A percentile compares a stretch with the other conserved stretches of the same genome.
Evolutionary conservation across 179 eudicot genomes (phyloP).

Genomic region (Nepenthes alata): DNA sequence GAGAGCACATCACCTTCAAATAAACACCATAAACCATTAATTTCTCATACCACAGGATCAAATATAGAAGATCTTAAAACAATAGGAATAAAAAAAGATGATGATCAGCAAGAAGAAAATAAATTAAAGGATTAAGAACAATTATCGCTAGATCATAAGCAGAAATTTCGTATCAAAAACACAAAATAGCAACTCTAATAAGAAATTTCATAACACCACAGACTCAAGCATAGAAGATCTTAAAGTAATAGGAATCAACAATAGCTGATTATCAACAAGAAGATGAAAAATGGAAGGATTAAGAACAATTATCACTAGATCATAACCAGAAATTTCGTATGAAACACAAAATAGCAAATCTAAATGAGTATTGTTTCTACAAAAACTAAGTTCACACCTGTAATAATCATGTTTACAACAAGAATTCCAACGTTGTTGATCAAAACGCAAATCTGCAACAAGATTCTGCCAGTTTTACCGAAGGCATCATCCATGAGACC

Average conservation of each 20-base stretch:
- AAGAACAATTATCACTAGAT: neutral
- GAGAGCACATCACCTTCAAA: conserved; percentile 68
- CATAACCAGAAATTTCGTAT: too few species aligned
- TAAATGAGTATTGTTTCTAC: neutral
- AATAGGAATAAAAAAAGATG: too few species aligned
- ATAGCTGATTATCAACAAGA: too few species aligned
- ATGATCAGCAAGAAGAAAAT: too few species aligned
- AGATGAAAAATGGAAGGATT: neutral
- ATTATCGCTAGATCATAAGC: neutral
- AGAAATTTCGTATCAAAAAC: too few species aligned
- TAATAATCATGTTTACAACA: conserved; percentile 65
- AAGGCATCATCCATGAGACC: conserved; percentile 56
- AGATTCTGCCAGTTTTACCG: conserved; percentile 38
- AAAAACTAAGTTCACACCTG: conserved; percentile 29
- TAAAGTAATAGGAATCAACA: too few species aligned
- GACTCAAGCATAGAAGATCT: too few species aligned
- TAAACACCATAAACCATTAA: conserved; percentile 5
- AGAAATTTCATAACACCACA: too few species aligned
- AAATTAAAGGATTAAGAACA: neutral
- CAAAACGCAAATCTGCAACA: conserved; percentile 43
- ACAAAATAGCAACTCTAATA: too few species aligned
- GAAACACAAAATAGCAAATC: too few species aligned
- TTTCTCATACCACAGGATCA: too few species aligned
- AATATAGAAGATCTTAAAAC: too few species aligned
- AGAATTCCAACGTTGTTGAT: conserved; percentile 59